Evolutionary conservation across 257 asterid species (phyloP), one percentile per base, ranked within the genome.

Genomic region (Voacanga thouarsii): DNA sequence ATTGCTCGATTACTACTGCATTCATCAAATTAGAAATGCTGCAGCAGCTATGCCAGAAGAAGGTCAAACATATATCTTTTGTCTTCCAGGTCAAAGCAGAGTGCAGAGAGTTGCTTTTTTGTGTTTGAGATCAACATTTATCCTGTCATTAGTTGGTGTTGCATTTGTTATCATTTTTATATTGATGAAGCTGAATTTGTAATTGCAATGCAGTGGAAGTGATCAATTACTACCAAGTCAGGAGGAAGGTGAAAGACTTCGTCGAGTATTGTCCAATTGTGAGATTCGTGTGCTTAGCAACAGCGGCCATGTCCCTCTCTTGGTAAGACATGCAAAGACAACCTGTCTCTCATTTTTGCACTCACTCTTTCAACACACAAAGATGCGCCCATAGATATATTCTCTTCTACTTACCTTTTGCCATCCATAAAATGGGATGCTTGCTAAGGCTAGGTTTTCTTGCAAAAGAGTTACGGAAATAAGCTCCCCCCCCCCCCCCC

Each of bases 221-320:
- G 97, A 94, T 88, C 90, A 81, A 79, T 77, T 94, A 68, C 90
- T 94, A 82, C 97, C 97, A 45, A 92, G 94, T 77, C 68, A 33
- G 67, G 90, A 87, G 78, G 98, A 94, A 88, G 93, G 91, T 60
- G 91, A 89, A 84, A 90, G 94, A 81, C 94, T 94, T 76, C 66
- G 76, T 67, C 74, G 68, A 44, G 6, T 88, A 77, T 81, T 94
- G 78, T 88, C 92, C 26, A 87, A 91, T 23, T 92, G 96, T 81
- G 88, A 88, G 80, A 79, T 89, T 66, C 97, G 98, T 47, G 72
- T 45, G 60, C 88, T 92, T 70, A 85, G 80, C 53, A 85, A 84
- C 78, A 83, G 86, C n/a, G 92, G 96, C 11, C 98, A 94, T 80
- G 86, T 87, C 80, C 91, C 91, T 80, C 89, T 94, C 88, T 74